These are phyloP conservation scores for Wallemia hederae DNA, from an alignment of 1,284 basidiomycete species.

Conservation along the genomic window DNA sequence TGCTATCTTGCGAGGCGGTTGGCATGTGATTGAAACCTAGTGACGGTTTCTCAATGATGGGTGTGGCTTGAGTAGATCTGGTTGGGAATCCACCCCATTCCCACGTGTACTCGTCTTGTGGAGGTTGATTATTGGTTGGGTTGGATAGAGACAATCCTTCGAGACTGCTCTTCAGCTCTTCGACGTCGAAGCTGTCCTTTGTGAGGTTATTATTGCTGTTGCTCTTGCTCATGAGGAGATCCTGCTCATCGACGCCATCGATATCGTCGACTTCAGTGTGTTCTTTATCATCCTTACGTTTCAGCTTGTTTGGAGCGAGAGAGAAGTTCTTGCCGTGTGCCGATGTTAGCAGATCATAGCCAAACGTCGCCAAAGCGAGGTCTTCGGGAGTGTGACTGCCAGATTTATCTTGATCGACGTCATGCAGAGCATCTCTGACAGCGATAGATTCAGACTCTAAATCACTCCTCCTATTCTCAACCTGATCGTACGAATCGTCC, in stretches of 20 bases:
- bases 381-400: neutral
- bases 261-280: neutral
- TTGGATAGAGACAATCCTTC: neutral
- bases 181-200: neutral
- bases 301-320: neutral
- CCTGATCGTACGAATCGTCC: slow-evolving; percentile 9
- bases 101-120: slow-evolving; percentile 14
- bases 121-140: neutral
- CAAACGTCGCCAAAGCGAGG: slow-evolving; percentile 7
- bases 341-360: slow-evolving; percentile 10
- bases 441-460: neutral
- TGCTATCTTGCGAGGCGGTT: neutral
- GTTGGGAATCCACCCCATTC: slow-evolving; percentile 13
- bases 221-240: neutral
- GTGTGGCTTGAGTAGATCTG: slow-evolving; percentile 4
- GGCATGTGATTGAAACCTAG: neutral
- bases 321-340: slow-evolving; percentile 3
- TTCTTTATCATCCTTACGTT: too few relatives aligned
- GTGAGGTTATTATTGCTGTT: neutral
- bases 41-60: neutral
- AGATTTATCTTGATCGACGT: slow-evolving; percentile 2
- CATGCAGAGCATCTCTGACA: slow-evolving; percentile 4
- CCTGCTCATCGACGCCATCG: neutral
- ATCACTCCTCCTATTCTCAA: neutral
- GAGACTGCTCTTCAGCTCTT: neutral